A percentile compares a stretch with the other conserved stretches of the same genome.
Evolutionary conservation across 2,329 filamentous ascomycete genomes (phyloP).

Genomic region (Thermothelomyces thermophilus): DNA sequence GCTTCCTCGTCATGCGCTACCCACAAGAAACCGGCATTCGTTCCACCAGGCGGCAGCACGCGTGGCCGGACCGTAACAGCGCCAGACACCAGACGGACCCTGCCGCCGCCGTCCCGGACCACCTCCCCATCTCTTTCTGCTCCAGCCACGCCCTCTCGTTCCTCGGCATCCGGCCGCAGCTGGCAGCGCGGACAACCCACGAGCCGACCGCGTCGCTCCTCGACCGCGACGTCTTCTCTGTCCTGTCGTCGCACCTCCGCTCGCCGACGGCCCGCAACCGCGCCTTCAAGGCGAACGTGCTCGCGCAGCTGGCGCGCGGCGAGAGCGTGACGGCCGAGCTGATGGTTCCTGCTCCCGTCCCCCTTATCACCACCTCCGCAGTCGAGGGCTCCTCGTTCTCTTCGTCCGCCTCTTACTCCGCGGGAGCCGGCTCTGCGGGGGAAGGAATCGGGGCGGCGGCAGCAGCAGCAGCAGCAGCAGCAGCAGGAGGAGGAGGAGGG

Average conservation of each 20-base stretch:
- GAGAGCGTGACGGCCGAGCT: constrained; percentile 17
- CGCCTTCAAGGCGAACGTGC: constrained; percentile 39
- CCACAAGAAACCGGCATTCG: constrained; percentile 17
- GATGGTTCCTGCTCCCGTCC: neutral
- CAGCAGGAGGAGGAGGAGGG: no score
- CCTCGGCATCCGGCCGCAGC: constrained; percentile 36
- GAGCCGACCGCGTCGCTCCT: constrained; percentile 29
- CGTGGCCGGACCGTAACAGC: neutral
- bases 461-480: no score
- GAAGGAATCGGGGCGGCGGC: no score
- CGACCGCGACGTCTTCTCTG: constrained; percentile 47
- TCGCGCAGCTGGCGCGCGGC: constrained; percentile 30
- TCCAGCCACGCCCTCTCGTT: constrained; percentile 35
- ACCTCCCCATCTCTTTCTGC: constrained; percentile 16
- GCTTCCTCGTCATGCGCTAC: constrained; percentile 28
- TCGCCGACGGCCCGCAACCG: constrained; percentile 38
- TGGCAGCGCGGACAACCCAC: constrained; percentile 8
- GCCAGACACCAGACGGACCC: neutral
- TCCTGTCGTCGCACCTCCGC: constrained; percentile 39
- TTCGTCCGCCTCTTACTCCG: no score
- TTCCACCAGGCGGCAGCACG: neutral
- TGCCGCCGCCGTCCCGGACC: neutral
- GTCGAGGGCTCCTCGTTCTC: no score
- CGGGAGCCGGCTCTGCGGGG: no score
- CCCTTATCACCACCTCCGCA: neutral